Conservation (phyloP, 2,329 filamentous ascomycete genomes). For the Peltaster fructicola region DNA sequence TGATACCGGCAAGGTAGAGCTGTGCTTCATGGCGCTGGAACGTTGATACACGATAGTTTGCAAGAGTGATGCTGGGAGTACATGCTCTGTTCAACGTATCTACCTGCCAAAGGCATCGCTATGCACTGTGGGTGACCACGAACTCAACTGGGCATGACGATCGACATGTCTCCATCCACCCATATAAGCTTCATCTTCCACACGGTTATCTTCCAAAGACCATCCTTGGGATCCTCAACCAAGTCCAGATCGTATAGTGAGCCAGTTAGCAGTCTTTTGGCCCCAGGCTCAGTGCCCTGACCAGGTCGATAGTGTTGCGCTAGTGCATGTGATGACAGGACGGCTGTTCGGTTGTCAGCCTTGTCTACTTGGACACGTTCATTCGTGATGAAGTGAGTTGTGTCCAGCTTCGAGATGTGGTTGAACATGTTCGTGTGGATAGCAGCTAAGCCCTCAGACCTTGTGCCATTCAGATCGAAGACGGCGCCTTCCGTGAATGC, state of each 20-base stretch:
- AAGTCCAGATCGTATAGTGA: conserved; percentile 17
- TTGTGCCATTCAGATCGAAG: conserved; percentile 9
- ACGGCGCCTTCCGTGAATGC: conserved; percentile 11
- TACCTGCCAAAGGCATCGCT: no score
- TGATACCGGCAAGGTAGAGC: no score
- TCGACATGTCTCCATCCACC: conserved; percentile 18
- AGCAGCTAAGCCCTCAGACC: conserved; percentile 8
- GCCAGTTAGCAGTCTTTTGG: conserved; percentile 12
- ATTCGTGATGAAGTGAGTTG: conserved; percentile 18
- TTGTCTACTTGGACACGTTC: conserved; percentile 14
- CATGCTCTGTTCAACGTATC: no score
- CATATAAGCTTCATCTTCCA: conserved; percentile 17
- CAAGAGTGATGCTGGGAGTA: no score
- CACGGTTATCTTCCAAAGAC: conserved; percentile 20
- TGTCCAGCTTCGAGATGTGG: conserved; percentile 14
- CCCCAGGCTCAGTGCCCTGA: conserved; percentile 12
- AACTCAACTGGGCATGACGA: no score
- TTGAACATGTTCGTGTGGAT: conserved; percentile 10
- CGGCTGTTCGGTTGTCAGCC: conserved; percentile 12
- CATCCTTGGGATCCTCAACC: conserved; percentile 13
- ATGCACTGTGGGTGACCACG: no score
- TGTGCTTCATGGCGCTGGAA: no score
- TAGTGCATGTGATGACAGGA: conserved; percentile 11
- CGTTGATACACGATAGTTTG: no score
- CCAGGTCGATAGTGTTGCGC: conserved; percentile 16